Evolutionary conservation across 1,284 basidiomycete species (phyloP), one percentile per base, ranked within the genome.

Genomic region (Fomitopsis pinicola): DNA sequence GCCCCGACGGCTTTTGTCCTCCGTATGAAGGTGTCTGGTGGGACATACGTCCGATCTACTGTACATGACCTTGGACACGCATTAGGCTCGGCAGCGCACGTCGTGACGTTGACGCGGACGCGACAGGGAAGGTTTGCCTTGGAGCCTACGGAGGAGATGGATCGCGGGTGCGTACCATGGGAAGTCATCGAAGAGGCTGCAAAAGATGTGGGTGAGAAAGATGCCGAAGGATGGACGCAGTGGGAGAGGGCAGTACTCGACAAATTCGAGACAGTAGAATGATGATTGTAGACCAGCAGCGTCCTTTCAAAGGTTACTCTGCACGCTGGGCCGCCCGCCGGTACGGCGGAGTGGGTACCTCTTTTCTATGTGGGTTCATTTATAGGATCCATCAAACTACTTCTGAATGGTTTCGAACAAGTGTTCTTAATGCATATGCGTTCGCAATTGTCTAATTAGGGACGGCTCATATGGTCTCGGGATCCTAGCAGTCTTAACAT

Each of bases 41-140:
- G 95, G 28, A 98, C 95, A n/a, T 98, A 98, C 70, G 95, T 98
- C 53, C 88, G 95, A 56, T 93, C 89, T 2, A 89, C 97, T 66
- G 89, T 95, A 52, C 94, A 98, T 72, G 95, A 98, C 73, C 82
- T 98, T 22, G 92, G 90, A 8, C 85, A 88, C 65, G 85, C 87
- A 1, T 73, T 98, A 26, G 92, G 88, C 2, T 92, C 91, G 46
- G 92, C 92, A 4, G 95, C 94, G 0, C 94, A 96, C 72, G 94
- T 98, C 58, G 94, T 96, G 54, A 92, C 90, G 14, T 82, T 98
- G 62, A 92, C 87, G 14, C 86, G 96, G 26, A 89, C 89, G 19
- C 83, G 91, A 42, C 95, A 98, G 80, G 93, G 94, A 14, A 81
- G 85, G 54, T 97, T 94, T 71, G 78, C 81, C 0, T 76, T 94